Percentiles rank a stretch among this genome's conserved stretches.
Evolutionary conservation across 176 grass and related monocot genomes (phyloP).

Genomic region (Avena insularis): DNA sequence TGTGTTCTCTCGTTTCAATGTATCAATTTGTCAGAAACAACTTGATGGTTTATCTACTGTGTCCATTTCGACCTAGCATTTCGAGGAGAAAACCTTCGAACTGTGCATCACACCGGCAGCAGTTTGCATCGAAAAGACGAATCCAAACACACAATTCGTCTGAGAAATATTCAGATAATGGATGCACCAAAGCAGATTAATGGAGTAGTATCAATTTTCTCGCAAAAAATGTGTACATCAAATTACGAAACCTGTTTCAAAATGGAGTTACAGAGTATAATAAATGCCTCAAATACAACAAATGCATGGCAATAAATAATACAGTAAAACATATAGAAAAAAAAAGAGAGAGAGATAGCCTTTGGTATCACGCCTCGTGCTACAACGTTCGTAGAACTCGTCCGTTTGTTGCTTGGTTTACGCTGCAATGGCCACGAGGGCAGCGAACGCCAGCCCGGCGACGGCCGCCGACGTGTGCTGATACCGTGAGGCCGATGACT

Average conservation of each 20-base stretch:
- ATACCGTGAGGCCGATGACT: constrained; percentile 10
- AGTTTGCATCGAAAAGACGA: background rate
- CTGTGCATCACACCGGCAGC: background rate
- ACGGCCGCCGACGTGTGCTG: constrained; percentile 23
- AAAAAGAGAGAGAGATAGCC: background rate
- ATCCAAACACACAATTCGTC: background rate
- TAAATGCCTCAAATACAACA: background rate
- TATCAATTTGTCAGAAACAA: background rate
- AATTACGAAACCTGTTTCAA: background rate
- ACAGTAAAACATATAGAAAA: background rate
- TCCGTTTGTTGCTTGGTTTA: constrained; percentile 28
- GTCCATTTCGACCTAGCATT: background rate
- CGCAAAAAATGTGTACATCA: no score
- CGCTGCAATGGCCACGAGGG: constrained; percentile 38
- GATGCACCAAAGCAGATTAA: background rate
- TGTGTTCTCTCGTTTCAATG: background rate
- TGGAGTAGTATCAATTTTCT: background rate
- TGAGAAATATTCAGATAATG: background rate
- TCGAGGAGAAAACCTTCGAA: background rate
- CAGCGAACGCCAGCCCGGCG: constrained; percentile 39
- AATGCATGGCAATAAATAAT: background rate
- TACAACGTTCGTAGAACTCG: constrained; percentile 6
- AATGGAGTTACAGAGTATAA: constrained; percentile 17
- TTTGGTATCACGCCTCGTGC: background rate
- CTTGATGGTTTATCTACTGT: background rate